Evolutionary conservation across 768 basidiomycete genomes (phyloP), one percentile per base, ranked within the genome.

Genomic region (Phlebiopsis gigantea): DNA sequence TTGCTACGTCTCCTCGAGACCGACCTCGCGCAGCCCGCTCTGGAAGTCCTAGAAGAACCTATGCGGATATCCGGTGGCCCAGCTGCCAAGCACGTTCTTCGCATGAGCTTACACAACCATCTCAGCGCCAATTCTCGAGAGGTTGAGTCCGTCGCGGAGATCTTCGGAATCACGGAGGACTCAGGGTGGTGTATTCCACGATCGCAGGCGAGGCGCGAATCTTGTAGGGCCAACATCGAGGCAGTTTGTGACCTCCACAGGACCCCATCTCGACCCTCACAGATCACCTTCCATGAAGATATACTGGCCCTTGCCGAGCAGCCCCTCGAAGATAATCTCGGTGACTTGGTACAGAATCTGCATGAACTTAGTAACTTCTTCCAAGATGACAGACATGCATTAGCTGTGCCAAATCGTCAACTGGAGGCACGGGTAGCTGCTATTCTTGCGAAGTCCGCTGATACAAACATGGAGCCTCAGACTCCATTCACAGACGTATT

Each of bases 31-130:
- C 71, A 85, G 7, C 83, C 90, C 59, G 94, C 93, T 1, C 77
- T 98, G 46, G 94, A 95, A 47, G 92, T 98, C n/a, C 79, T 98
- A 5, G 93, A 97, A 63, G 89, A 94, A 63, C 93, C 93, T 0
- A 83, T 90, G 70, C 81, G 79, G 19, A 87, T 93, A 72, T 83
- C 83, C 1, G 83, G 85, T 43, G 87, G 89, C 22, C 84, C 83
- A 46, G 79, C 86, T 0, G 90, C 91, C 0, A 88, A 88, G 57
- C 88, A 92, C 62, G 89, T 94, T n/a, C 76, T 95, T 22, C 83
- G 91, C 5, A 93, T 95, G 90, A 93, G 93, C 69, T 86, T 94
- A 82, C 85, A 88, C 61, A 67, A 78, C 22, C 79, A 77, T 26
- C 69, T 77, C 15, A 69, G 71, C 30, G 67, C 73, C 26, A 66